phyloP scores from a whole-genome alignment of 1,284 basidiomycete species.

The Trichosporon asahii region DNA sequence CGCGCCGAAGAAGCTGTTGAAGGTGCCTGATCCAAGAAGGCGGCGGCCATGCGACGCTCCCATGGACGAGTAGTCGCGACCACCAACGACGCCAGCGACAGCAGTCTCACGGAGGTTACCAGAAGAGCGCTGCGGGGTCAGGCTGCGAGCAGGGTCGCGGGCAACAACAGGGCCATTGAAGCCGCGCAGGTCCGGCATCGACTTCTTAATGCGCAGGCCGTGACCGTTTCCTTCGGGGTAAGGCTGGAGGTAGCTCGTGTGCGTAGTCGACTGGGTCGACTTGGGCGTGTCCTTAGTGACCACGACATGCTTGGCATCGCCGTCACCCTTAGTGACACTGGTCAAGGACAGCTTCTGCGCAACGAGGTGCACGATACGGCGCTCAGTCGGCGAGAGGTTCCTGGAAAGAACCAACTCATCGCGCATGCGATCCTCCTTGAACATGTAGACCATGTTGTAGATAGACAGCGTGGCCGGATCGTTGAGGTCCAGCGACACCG shows the following conservation, averaged over 20 bases:
- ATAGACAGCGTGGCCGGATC: conserved; percentile 94
- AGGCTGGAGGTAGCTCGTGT: conserved; percentile 55
- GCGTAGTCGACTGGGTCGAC: conserved; percentile 55
- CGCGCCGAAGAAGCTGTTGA: conserved; percentile 34
- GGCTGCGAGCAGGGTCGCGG: conserved; percentile 72
- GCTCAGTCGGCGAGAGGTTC: conserved; percentile 75
- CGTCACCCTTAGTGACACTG: conserved; percentile 89
- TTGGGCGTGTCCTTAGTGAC: conserved; percentile 59
- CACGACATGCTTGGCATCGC: conserved; percentile 87
- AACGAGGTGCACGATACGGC: conserved; percentile 89
- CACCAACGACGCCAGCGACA: conserved; percentile 65
- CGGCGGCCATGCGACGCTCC: conserved; percentile 34
- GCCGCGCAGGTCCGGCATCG: conserved; percentile 67
- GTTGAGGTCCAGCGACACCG: conserved; percentile 85
- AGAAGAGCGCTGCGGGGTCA: conserved; percentile 77
- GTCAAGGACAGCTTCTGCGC: conserved; percentile 93
- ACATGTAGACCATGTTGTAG: conserved; percentile 91
- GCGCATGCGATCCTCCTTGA: conserved; percentile 97
- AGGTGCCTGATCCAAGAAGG: conserved; percentile 33
- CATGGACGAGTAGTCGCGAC: conserved; percentile 44
- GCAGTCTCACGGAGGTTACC: conserved; percentile 88
- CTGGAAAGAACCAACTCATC: conserved; percentile 95
- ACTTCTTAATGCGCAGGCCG: conserved; percentile 83
- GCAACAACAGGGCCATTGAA: conserved; percentile 62
- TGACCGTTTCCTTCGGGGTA: conserved; percentile 55